Percentiles rank a stretch among this genome's conserved stretches.
Conservation (phyloP, 768 basidiomycete genomes). For the Guyanaporus albipodus region DNA sequence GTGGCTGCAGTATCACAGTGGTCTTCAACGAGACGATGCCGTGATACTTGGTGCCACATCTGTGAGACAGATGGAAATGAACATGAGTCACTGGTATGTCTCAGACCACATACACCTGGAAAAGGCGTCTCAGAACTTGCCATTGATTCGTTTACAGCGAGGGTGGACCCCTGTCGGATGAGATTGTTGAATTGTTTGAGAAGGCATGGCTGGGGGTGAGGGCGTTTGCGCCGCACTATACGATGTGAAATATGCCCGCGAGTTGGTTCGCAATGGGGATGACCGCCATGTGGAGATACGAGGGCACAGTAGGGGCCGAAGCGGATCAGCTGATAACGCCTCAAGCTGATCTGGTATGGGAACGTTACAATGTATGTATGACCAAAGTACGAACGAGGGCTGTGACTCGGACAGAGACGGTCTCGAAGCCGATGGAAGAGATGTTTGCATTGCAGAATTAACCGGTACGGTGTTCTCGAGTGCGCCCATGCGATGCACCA, state of each 20-base stretch:
- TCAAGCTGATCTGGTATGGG: too few relatives aligned
- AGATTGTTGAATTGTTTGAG: conserved; percentile 8
- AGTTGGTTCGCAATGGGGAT: neutral
- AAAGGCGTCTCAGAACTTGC: neutral
- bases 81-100: conserved; percentile 13
- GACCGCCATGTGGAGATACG: neutral
- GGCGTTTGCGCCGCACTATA: conserved; percentile 8
- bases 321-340: too few relatives aligned
- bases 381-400: too few relatives aligned
- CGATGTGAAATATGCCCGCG: neutral
- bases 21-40: conserved; percentile 18
- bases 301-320: too few relatives aligned
- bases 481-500: too few relatives aligned
- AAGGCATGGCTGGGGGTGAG: conserved; percentile 8
- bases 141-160: conserved; percentile 16
- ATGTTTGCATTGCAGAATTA: too few relatives aligned
- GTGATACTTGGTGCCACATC: conserved; percentile 39
- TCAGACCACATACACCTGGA: too few relatives aligned
- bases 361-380: too few relatives aligned
- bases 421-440: too few relatives aligned
- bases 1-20: conserved; percentile 21
- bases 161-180: conserved; percentile 13
- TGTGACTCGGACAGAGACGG: too few relatives aligned
- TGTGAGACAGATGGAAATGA: conserved; percentile 34
- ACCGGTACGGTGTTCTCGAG: too few relatives aligned